Evolutionary conservation across 1,284 basidiomycete genomes (phyloP), one percentile per base, ranked within the genome.

Genomic region (Moesziomyces sp.): DNA sequence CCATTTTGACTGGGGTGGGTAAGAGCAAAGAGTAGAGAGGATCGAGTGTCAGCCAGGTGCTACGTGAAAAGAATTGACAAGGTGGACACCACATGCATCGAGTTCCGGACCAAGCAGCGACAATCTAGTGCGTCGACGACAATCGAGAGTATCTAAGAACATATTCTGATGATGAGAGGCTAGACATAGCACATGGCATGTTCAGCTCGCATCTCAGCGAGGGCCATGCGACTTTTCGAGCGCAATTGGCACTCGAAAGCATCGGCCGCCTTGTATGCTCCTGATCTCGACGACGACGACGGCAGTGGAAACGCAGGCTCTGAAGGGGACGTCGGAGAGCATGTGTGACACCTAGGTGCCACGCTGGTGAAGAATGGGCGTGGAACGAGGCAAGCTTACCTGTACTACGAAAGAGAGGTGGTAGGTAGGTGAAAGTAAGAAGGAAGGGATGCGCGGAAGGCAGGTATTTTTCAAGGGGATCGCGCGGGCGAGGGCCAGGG

Each of bases 1-100:
- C 76, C 76, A 78, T 80, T 67, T 78, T 78, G 76, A 63, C 64
- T 65, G 58, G 13, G 19, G 42, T 21, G 21, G 43, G 42, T 21
- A 23, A 35, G 13, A 58, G 30, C 21, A 38, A 46, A 53, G n/a
- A 54, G 52, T 6, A 40, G 21, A 18, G 24, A n/a, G 56, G 18
- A 40, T 42, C 14, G 6, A 28, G 11, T 23, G 52, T 54, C 44
- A 54, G 48, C 45, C 3, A 28, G n/a, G 1, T 13, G 30, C 13
- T 13, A 33, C 11, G 11, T 21, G 13, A 10, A 33, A 33, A 13
- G 1, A 13, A 33, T 33, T 33, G 30, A 13, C 2, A 11, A 11
- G 30, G 10, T 33, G 30, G 1, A 33, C 30, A 13, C 1, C 30
- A 33, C 3, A 13, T 33, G 3, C 30, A 13, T 11, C 30, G 30